Evolutionary conservation across 2,329 filamentous ascomycete genomes (phyloP).

Genomic region (Aspergillus brunneoviolaceus): DNA sequence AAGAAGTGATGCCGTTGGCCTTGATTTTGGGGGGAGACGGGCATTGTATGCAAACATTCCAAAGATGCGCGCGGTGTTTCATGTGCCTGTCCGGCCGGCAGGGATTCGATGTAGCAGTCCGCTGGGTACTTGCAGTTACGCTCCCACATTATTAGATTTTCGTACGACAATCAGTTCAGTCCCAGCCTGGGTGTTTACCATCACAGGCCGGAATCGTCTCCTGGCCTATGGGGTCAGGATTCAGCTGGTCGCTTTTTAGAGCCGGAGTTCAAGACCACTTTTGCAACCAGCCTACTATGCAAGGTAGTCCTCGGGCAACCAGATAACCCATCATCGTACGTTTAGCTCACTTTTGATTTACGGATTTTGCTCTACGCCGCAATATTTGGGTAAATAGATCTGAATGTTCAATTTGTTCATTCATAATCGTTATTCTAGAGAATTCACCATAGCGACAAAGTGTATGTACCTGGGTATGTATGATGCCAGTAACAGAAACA

Average conservation of each 20-base stretch:
- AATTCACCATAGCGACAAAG: background rate
- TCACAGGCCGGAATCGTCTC: background rate
- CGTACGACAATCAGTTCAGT: background rate
- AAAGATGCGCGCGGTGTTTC: background rate
- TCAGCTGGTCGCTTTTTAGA: background rate
- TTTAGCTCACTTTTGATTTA: background rate
- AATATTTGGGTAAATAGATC: background rate
- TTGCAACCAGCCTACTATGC: background rate
- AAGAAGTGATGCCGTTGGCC: background rate
- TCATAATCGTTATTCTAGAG: background rate
- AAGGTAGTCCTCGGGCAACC: background rate
- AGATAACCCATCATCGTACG: background rate
- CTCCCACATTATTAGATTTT: background rate
- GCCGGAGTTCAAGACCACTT: too few relatives aligned
- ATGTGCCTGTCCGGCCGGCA: conserved; percentile 2
- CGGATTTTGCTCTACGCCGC: background rate
- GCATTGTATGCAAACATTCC: conserved; percentile 1
- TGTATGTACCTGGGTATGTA: conserved; percentile 1
- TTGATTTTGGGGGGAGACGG: background rate
- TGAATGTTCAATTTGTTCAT: background rate
- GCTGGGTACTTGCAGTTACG: conserved; percentile 5
- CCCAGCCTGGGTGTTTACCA: background rate
- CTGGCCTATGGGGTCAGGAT: background rate
- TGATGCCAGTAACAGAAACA: background rate
- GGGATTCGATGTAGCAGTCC: background rate